Percentiles rank a stretch among this genome's conserved stretches.
These are phyloP conservation scores for Solanum etuberosum DNA, from an alignment of 257 asterid species.

Conservation along the genomic window DNA sequence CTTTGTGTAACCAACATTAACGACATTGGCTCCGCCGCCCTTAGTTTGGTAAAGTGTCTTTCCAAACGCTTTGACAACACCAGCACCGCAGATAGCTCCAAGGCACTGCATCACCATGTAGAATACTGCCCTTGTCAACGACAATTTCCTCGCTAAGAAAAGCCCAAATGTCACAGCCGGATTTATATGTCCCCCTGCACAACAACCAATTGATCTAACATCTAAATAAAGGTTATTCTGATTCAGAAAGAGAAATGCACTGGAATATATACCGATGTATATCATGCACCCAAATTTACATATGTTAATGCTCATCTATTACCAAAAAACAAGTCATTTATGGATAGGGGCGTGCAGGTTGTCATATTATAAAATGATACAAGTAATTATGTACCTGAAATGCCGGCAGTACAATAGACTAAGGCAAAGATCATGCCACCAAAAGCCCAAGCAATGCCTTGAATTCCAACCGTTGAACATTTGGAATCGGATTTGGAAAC, in stretches of 20 bases:
- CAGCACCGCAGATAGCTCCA: constrained; percentile 34
- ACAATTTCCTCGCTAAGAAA: constrained; percentile 25
- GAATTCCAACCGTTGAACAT: constrained; percentile 48
- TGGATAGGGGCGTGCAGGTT: too few species aligned
- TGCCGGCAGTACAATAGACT: constrained; percentile 67
- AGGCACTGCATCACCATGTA: constrained; percentile 36
- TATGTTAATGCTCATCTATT: too few species aligned
- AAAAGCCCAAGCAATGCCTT: constrained; percentile 69
- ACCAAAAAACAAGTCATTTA: not conserved
- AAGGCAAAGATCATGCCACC: constrained; percentile 69
- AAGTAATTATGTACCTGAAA: constrained; percentile 51
- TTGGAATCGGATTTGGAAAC: constrained; percentile 29
- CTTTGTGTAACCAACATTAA: constrained; percentile 21
- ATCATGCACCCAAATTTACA: too few species aligned
- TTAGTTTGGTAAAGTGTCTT: constrained; percentile 1
- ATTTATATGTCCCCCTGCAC: constrained; percentile 27
- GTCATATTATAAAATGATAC: too few species aligned
- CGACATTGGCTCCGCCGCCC: constrained; percentile 29
- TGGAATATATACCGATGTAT: too few species aligned
- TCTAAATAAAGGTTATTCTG: not conserved
- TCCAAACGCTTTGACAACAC: constrained; percentile 21
- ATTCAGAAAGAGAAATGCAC: too few species aligned
- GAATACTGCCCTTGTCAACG: constrained; percentile 23
- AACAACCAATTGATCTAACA: not conserved
- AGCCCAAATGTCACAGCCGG: constrained; percentile 33